Evolutionary conservation across 768 basidiomycete genomes (phyloP).

Genomic region (Mrakia frigida): DNA sequence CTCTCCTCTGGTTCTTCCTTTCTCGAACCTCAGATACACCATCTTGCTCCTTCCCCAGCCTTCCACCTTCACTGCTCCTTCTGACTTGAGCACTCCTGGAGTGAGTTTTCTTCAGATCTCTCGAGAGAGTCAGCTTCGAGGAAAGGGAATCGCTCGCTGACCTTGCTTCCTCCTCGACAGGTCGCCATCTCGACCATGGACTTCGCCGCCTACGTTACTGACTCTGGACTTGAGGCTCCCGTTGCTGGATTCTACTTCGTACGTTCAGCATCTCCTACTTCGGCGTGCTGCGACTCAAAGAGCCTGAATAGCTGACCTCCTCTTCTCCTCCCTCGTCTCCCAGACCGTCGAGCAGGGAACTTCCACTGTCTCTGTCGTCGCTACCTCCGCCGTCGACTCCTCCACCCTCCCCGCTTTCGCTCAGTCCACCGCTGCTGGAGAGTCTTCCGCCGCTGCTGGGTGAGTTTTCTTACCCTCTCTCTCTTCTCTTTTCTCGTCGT

Average conservation of each 20-base stretch:
- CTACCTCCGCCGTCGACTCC: slow-evolving; percentile 63
- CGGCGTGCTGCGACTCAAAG: background rate
- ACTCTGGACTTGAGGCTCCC: slow-evolving; percentile 55
- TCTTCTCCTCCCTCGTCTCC: slow-evolving; percentile 46
- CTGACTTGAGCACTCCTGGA: slow-evolving; percentile 52
- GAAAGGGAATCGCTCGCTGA: background rate
- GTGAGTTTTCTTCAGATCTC: slow-evolving; percentile 7
- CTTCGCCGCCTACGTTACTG: slow-evolving; percentile 56
- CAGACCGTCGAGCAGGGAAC: slow-evolving; percentile 65
- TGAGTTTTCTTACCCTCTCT: slow-evolving; percentile 31
- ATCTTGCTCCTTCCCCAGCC: slow-evolving; percentile 64
- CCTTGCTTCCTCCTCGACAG: background rate
- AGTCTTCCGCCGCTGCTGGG: background rate
- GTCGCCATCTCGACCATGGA: slow-evolving; percentile 55
- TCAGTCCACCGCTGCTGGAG: slow-evolving; percentile 31
- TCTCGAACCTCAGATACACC: slow-evolving; percentile 67
- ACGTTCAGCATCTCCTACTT: background rate
- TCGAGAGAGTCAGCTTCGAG: no score
- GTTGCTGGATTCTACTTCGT: slow-evolving; percentile 65
- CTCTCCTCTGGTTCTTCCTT: background rate
- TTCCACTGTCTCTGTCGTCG: slow-evolving; percentile 51
- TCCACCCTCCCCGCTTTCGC: slow-evolving; percentile 52
- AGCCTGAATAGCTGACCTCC: background rate
- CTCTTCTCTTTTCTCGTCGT: background rate
- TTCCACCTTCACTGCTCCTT: slow-evolving; percentile 57